Base-by-base conservation (phyloP, 257 asterid genomes). In the Voacanga thouarsii region DNA sequence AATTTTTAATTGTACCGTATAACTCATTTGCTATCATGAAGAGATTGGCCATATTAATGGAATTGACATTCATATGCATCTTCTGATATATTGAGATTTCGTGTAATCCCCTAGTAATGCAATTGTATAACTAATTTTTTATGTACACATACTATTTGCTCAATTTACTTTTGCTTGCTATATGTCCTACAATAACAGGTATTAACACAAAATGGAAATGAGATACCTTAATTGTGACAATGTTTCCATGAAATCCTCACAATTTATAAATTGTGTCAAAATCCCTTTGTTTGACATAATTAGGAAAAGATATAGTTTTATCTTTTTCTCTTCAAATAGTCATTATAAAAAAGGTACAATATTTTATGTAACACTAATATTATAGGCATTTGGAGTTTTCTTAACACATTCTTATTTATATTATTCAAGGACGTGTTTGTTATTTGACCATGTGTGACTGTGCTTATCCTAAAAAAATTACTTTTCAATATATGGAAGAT, bases 381-480 rank as follows among this genome's bases (percentile, higher is more conserved):
- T 44, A 24, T 43, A 64, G 37, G 23, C 56, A 19, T n/a, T 23
- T 16, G 28, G 41, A 74, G 70, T 77, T 83, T 78, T 88, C 97
- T 92, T 90, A 86, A 94, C 86, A 75, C 73, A 75, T 67, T 68
- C 84, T 79, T 80, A 94, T 97, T 82, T 91, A 94, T 85, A 88
- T 94, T 75, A 89, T 94, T 77, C 97, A 94, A 88, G 97, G 97
- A 56, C 89, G 86, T 44, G 91, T 92, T 41, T 94, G 99, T 88
- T 94, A 94, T 86, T 84, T 94, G 95, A 91, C 97, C 37, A 88
- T 93, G 96, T 92, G 99, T 75, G 97, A 92, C 80, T 97, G 97
- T 76, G 79, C 95, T 76, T 94, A 94, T 84, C 99, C 99, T 41
- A 92, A 94, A 91, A 94, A 94, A 81, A 97, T 94, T 57, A 83